A percentile compares a stretch with the other conserved stretches of the same genome.
Conservation (phyloP, 2,329 filamentous ascomycete species). For the Pleurostoma richardsiae region DNA sequence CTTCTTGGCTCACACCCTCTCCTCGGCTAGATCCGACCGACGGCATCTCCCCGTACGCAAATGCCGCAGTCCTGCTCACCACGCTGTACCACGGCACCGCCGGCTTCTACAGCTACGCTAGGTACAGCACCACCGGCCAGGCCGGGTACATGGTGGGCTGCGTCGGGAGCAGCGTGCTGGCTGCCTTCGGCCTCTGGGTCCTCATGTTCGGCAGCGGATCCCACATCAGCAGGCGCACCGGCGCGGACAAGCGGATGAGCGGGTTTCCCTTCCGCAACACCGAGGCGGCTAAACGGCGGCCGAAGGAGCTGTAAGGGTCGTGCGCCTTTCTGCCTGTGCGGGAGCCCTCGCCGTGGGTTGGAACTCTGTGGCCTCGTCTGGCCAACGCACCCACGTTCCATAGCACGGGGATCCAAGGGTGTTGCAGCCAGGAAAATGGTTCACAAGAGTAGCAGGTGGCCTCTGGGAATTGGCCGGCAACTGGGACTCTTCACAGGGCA, state of each 20-base stretch:
- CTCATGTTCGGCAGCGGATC: slow-evolving; percentile 32
- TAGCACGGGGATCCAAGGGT: not conserved
- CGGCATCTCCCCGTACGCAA: slow-evolving; percentile 55
- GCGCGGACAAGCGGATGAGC: slow-evolving; percentile 34
- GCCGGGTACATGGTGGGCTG: slow-evolving; percentile 57
- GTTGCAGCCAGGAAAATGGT: not conserved
- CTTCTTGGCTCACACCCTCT: not conserved
- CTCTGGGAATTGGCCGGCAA: too few species aligned
- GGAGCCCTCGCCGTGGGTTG: not conserved
- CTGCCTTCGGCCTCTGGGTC: slow-evolving; percentile 60
- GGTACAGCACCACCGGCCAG: slow-evolving; percentile 53
- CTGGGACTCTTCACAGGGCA: too few species aligned
- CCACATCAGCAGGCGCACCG: slow-evolving; percentile 29
- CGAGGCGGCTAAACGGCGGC: slow-evolving; percentile 24
- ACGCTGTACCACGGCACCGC: slow-evolving; percentile 58
- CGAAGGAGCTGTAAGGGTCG: slow-evolving; percentile 8
- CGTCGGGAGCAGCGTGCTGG: slow-evolving; percentile 50
- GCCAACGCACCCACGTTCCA: too few species aligned
- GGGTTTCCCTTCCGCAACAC: slow-evolving; percentile 31
- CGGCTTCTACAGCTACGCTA: slow-evolving; percentile 64
- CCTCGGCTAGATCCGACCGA: slow-evolving; percentile 21
- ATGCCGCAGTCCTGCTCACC: slow-evolving; percentile 62
- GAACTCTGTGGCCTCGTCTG: not conserved
- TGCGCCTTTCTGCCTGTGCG: not conserved
- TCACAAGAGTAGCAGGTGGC: slow-evolving; percentile 53